A percentile compares a stretch with the other conserved stretches of the same genome.
These are phyloP conservation scores for Gossypium schwendimanii DNA, from an alignment of 441 rosid species.

Conservation along the genomic window DNA sequence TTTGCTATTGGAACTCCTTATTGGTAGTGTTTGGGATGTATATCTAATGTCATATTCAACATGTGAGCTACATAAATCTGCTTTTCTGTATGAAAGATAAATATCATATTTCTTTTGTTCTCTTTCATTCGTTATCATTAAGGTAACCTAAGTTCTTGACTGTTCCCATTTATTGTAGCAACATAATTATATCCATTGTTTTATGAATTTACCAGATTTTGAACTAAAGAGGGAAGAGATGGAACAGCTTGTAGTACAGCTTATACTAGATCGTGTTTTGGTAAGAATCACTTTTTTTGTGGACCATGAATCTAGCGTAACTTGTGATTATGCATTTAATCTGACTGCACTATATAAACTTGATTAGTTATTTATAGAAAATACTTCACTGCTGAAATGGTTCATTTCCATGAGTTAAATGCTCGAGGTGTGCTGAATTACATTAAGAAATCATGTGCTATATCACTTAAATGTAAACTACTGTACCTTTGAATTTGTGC, in stretches of 20 bases:
- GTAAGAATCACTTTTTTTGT: conserved; percentile 36
- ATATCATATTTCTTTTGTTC: not conserved
- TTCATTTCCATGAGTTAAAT: not conserved
- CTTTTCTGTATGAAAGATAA: not conserved
- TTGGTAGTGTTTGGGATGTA: not conserved
- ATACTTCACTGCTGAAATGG: not conserved
- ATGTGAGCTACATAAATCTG: not conserved
- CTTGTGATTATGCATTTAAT: not conserved
- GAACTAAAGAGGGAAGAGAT: conserved; percentile 65
- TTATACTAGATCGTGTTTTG: conserved; percentile 64
- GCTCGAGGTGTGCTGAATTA: not conserved
- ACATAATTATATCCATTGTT: not conserved
- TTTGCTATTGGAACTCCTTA: not conserved
- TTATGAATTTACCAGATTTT: conserved; percentile 37
- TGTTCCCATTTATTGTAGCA: not conserved
- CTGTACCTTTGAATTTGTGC: not conserved
- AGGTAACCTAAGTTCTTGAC: not conserved
- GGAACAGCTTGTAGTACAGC: conserved; percentile 68
- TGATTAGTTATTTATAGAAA: not conserved
- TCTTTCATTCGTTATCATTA: not conserved
- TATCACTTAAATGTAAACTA: not conserved
- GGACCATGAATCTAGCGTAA: not conserved
- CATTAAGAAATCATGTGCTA: not conserved
- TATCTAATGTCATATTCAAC: not conserved
- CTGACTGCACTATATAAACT: not conserved